Base-by-base conservation (phyloP, 2,329 filamentous ascomycete species). In the Alternaria ventricosa region DNA sequence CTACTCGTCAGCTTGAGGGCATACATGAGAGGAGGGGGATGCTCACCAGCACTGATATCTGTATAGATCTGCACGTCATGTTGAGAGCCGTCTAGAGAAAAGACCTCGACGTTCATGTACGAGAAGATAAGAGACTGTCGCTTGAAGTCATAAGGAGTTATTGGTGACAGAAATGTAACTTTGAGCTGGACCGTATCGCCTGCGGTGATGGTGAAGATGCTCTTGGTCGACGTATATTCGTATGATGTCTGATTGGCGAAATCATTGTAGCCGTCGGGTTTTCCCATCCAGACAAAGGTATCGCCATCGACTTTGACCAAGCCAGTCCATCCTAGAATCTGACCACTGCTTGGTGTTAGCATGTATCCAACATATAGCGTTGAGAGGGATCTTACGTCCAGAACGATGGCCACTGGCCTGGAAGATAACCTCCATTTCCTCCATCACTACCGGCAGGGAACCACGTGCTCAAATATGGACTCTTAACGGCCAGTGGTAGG, bases 401-500 rank as follows among this genome's bases (percentile, higher is more conserved):
- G 69, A 92, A 92, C 1, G 82, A 83, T 1, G 90, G 87, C 90
- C 90, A 94, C 73, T 88, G 79, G 3, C 90, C 90, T 0, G 90
- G 86, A 28, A 94, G 83, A 63, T 90, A 87, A 1, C 89, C 90
- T 33, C 89, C 88, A 72, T 90, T 87, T 10, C 87, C 86, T 22
- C 86, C 87, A 75, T 88, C 84, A 27, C 82, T 86, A 2, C 89
- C 89, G 10, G 85, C 88, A 61, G 86, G 80, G 45, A 90, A 83
- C 90, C 90, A 93, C 13, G 88, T 87, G 74, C 87, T 93, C 15
- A 94, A 80, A 70, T 94, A 95, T 0, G 92, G 92, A 10, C 89
- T 90, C 65, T 88, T 89, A 47, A 94, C 92, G 46, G 91, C 91
- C 33, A 95, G 79, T 12, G 92, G 92, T 27, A 92, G 83, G 2